phyloP scores from a whole-genome alignment of 2,329 filamentous ascomycete genomes.

The Aspergillus neotritici region DNA sequence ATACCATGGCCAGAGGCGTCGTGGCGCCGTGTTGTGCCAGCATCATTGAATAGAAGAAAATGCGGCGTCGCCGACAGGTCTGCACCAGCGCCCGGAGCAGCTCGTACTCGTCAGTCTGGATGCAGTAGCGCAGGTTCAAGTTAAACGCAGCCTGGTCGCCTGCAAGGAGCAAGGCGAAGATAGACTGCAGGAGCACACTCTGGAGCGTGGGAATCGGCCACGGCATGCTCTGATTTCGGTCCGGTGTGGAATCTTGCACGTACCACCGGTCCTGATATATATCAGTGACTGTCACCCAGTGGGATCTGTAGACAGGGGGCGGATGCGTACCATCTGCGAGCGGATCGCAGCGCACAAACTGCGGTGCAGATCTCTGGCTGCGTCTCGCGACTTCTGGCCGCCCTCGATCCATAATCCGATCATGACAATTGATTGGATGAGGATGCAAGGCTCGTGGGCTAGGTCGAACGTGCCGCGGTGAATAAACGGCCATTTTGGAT shows the following conservation, averaged over 20 bases:
- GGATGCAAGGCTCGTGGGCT: slow-evolving; percentile 17
- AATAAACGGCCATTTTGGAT: slow-evolving; percentile 24
- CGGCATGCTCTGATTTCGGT: background rate
- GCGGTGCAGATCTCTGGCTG: slow-evolving; percentile 18
- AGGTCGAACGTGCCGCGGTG: slow-evolving; percentile 18
- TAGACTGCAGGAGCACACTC: slow-evolving; percentile 21
- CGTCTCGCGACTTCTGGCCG: slow-evolving; percentile 9
- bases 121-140: slow-evolving; percentile 7
- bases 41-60: slow-evolving; percentile 24
- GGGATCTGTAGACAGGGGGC: background rate
- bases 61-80: slow-evolving; percentile 17
- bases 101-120: slow-evolving; percentile 8
- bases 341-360: slow-evolving; percentile 15
- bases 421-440: slow-evolving; percentile 23
- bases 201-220: slow-evolving; percentile 28
- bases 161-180: slow-evolving; percentile 17
- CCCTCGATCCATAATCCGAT: slow-evolving; percentile 24
- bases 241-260: no score
- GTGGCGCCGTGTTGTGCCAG: slow-evolving; percentile 11
- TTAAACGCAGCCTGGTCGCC: slow-evolving; percentile 6
- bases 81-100: slow-evolving; percentile 18
- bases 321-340: slow-evolving; percentile 16
- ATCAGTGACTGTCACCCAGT: background rate
- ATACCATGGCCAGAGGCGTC: slow-evolving; percentile 16
- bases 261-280: background rate